Evolutionary conservation across 495 filamentous ascomycete species (phyloP).

Genomic region (Talaromyces nanjingensis): DNA sequence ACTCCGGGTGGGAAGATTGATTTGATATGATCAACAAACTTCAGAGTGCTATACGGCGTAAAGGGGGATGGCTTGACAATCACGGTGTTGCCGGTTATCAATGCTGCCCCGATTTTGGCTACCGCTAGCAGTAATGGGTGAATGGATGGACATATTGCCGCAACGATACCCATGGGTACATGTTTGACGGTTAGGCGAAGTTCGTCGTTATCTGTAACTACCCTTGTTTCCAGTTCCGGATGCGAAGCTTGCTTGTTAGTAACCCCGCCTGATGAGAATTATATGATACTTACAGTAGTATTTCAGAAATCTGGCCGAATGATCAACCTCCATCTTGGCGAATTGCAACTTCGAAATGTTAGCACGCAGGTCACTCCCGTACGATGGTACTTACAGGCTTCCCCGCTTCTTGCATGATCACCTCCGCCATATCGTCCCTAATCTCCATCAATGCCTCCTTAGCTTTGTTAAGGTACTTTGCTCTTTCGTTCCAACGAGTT

Average conservation of each 20-base stretch:
- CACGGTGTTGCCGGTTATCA: slow-evolving; percentile 54
- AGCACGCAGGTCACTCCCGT: neutral
- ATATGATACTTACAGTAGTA: slow-evolving; percentile 12
- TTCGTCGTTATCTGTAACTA: slow-evolving; percentile 35
- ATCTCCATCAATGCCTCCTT: slow-evolving; percentile 10
- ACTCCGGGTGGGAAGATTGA: slow-evolving; percentile 54
- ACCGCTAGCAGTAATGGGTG: slow-evolving; percentile 48
- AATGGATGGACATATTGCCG: slow-evolving; percentile 54
- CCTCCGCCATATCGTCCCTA: slow-evolving; percentile 12
- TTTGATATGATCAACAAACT: slow-evolving; percentile 51
- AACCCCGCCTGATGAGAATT: neutral
- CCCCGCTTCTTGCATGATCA: slow-evolving; percentile 16
- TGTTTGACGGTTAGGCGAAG: slow-evolving; percentile 35
- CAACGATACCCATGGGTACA: slow-evolving; percentile 43
- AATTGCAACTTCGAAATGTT: slow-evolving; percentile 13
- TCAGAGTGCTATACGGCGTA: slow-evolving; percentile 57
- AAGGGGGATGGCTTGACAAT: slow-evolving; percentile 58
- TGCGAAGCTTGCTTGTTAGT: slow-evolving; percentile 1
- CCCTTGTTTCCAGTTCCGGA: slow-evolving; percentile 1
- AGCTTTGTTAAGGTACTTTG: slow-evolving; percentile 8
- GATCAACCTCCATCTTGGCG: slow-evolving; percentile 13
- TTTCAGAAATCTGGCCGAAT: slow-evolving; percentile 8
- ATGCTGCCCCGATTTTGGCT: slow-evolving; percentile 48
- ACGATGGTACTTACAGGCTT: slow-evolving; percentile 15
- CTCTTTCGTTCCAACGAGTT: slow-evolving; percentile 29